These are phyloP conservation scores for Gremmenia infestans DNA, from an alignment of 2,329 filamentous ascomycete genomes.

Conservation along the genomic window DNA sequence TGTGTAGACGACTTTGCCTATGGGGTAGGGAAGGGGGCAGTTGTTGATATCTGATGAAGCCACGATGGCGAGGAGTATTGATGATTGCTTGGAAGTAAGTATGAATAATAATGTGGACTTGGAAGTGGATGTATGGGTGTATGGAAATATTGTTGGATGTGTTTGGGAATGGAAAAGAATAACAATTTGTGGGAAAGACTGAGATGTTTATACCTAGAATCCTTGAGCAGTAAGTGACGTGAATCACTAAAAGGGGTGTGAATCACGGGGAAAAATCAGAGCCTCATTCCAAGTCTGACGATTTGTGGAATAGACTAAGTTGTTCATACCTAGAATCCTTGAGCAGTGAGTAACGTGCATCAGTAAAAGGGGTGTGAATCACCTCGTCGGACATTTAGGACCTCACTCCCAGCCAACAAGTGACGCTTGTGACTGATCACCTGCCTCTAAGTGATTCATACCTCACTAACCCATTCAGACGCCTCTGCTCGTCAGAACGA, in stretches of 20 bases:
- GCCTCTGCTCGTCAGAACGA: no score
- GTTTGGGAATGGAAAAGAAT: neutral
- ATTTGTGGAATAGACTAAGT: no score
- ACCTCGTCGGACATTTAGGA: neutral
- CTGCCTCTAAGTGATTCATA: no score
- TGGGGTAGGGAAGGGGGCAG: constrained; percentile 5
- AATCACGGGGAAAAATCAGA: no score
- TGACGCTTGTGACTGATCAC: no score
- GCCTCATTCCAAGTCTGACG: neutral
- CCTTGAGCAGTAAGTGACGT: neutral
- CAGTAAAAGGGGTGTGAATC: neutral
- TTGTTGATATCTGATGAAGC: constrained; percentile 13
- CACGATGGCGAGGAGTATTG: constrained; percentile 9
- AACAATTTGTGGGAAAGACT: no score
- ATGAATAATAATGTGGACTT: neutral
- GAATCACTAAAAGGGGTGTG: neutral
- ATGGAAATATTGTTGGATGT: neutral
- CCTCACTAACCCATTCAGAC: no score
- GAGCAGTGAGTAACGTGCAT: neutral
- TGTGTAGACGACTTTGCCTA: constrained; percentile 15
- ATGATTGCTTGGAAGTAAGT: neutral
- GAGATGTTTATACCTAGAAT: neutral
- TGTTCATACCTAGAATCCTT: neutral
- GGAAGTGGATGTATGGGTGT: neutral
- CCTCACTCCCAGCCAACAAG: neutral